Evolutionary conservation across 768 basidiomycete species (phyloP).

Genomic region (Scleroderma bovista): DNA sequence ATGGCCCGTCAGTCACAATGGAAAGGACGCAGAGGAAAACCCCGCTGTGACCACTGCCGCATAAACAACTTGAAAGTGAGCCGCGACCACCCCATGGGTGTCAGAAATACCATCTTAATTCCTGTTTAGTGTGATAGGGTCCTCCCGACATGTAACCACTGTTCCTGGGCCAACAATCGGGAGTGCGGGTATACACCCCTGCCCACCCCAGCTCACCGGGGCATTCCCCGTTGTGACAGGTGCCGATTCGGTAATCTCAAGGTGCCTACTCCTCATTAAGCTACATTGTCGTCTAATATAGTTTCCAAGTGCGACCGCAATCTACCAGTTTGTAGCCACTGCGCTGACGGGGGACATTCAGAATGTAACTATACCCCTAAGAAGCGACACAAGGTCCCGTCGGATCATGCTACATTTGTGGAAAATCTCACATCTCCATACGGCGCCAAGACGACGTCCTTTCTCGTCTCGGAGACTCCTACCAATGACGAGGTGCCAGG

Average conservation of each 20-base stretch:
- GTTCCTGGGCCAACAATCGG: slow-evolving; percentile 55
- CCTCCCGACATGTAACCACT: slow-evolving; percentile 67
- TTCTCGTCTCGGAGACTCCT: slow-evolving; percentile 38
- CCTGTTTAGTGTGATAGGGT: slow-evolving; percentile 59
- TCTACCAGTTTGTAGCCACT: slow-evolving; percentile 67
- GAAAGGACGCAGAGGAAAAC: slow-evolving; percentile 71
- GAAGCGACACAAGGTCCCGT: slow-evolving; percentile 52
- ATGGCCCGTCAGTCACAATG: slow-evolving; percentile 68
- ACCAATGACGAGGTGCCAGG: slow-evolving; percentile 27
- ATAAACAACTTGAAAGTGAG: slow-evolving; percentile 66
- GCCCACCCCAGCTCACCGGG: slow-evolving; percentile 70
- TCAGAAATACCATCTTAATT: slow-evolving; percentile 8
- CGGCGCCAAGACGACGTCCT: slow-evolving; percentile 43
- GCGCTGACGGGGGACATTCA: slow-evolving; percentile 43
- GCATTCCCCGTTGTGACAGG: slow-evolving; percentile 68
- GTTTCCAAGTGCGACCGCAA: slow-evolving; percentile 60
- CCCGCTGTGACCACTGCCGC: slow-evolving; percentile 70
- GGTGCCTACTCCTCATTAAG: slow-evolving; percentile 32
- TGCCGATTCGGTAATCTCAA: slow-evolving; percentile 65
- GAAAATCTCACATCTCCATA: slow-evolving; percentile 38
- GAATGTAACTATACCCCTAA: slow-evolving; percentile 73
- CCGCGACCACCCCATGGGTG: slow-evolving; percentile 5
- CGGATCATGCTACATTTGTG: slow-evolving; percentile 33
- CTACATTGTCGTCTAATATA: slow-evolving; percentile 1
- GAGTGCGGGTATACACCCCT: slow-evolving; percentile 71